Evolutionary conservation across 345 rosid genomes (phyloP), one percentile per base, ranked within the genome.

Genomic region (Euphorbia pulcherrima): DNA sequence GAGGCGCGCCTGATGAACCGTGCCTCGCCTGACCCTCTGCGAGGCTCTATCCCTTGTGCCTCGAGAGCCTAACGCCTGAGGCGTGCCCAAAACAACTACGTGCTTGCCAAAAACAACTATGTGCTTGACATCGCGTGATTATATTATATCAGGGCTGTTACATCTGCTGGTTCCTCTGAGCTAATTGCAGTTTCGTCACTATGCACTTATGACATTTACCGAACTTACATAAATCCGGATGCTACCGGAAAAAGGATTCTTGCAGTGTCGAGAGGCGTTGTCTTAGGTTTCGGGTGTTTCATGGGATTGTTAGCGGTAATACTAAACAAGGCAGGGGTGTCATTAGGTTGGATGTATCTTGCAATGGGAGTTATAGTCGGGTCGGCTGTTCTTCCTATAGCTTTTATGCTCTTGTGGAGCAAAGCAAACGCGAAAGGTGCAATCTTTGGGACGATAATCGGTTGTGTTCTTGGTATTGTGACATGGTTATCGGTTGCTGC

Each of bases 321-420:
- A 29, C 78, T 92, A 63, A 92, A 92, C 83, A 86, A 83, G 76
- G 97, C 81, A 0, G 98, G 97, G 24, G 96, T 92, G n/a, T 88
- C 98, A 4, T 78, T 90, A 0, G 97, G 92, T 28, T 92, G 98
- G 98, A 90, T 92, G 98, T 92, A 92, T 69, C 90, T 92, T 1
- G 97, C 97, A 2, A 90, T 69, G 89, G 98, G 98, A 82, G 95
- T 92, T 20, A 73, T 90, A 13, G 83, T 92, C 3, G 98, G 98
- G 57, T 90, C 98, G 39, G 98, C 97, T 10, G 97, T 88, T 52
- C 81, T 92, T 8, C 97, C 98, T 24, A 88, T 92, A 17, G 93
- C 96, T 12, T 86, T 92, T 62, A 83, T 92, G 98, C 95, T 92
- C 61, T 82, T 92, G 18, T 92, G 98, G 97, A 84, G 85, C 35